Evolutionary conservation across 192 early-diverging fungal genomes (phyloP), one percentile per base, ranked within the genome.

Genomic region (Coemansia asiatica): DNA sequence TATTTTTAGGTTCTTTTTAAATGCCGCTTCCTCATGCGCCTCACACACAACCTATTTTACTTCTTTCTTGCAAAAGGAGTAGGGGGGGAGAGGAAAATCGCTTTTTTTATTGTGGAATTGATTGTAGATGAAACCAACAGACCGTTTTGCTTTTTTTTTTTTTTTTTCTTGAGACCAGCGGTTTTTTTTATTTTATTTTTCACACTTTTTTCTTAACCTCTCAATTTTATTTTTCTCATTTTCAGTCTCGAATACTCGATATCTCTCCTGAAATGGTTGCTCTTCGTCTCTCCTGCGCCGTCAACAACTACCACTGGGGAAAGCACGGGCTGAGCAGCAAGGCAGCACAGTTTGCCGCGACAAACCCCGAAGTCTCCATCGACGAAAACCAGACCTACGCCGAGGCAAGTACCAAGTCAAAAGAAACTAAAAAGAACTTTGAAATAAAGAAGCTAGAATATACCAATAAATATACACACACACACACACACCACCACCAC

Each of bases 221-320:
- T n/a, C 21, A 19, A 33, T 4, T 27, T 44, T 38, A 25, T 28
- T 57, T 4, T 56, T 31, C 6, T 13, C 12, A n/a, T n/a, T n/a
- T n/a, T n/a, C n/a, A n/a, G n/a, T n/a, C n/a, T n/a, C n/a, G n/a
- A n/a, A n/a, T n/a, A n/a, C n/a, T n/a, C n/a, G n/a, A n/a, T n/a
- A n/a, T n/a, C n/a, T n/a, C n/a, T n/a, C n/a, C n/a, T n/a, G 22
- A 23, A 21, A 69, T 68, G 69, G 35, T 56, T 25, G 68, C 61
- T 16, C 58, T 88, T 58, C 89, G 88, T 33, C 84, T 92, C 21
- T 67, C 86, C 56, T 89, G 90, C 66, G 80, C 81, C 26, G 90
- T 88, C 56, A 94, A 97, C 83, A 90, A 86, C 60, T 99, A 99
- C 84, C 94, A 94, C 75, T 99, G 97, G 97, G 97, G 97, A 36